Percentiles rank a stretch among this genome's conserved stretches.
Conservation (phyloP, 768 basidiomycete species). For the Boletellus ananiceps region DNA sequence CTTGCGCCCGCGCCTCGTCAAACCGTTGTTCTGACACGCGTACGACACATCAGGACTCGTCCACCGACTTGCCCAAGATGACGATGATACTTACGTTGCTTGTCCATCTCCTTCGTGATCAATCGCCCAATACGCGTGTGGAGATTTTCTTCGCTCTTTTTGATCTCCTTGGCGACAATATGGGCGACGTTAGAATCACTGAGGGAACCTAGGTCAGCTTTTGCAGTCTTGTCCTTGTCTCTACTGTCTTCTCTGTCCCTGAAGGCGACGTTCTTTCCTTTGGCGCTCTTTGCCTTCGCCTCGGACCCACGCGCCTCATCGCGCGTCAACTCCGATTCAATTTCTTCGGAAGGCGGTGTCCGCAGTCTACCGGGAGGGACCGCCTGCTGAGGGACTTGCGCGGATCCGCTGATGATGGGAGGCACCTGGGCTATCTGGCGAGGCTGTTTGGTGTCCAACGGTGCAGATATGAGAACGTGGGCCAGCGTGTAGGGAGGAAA, state of each 20-base stretch:
- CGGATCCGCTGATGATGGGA: conserved; percentile 20
- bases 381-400: conserved; percentile 13
- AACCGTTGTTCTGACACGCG: conserved; percentile 64
- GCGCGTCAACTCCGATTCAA: conserved; percentile 57
- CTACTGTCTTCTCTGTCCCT: conserved; percentile 53
- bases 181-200: conserved; percentile 55
- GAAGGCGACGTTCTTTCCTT: conserved; percentile 58
- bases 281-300: conserved; percentile 44
- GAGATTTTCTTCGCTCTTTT: conserved; percentile 76
- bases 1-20: conserved; percentile 73
- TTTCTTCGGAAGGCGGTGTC: conserved; percentile 73
- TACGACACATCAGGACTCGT: conserved; percentile 3
- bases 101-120: conserved; percentile 84
- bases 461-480: conserved; percentile 24
- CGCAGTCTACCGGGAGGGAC: conserved; percentile 44
- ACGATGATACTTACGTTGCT: conserved; percentile 60
- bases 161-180: conserved; percentile 70
- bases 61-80: conserved; percentile 5
- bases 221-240: conserved; percentile 33
- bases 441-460: conserved; percentile 20
- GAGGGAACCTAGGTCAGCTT: conserved; percentile 28
- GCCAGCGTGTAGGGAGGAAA: conserved; percentile 47
- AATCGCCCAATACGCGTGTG: conserved; percentile 73
- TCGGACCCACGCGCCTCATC: conserved; percentile 55
- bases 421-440: conserved; percentile 31